A percentile compares a stretch with the other conserved stretches of the same genome.
phyloP scores from a whole-genome alignment of 805 yeast genomes.

The Starmera quercuum region DNA sequence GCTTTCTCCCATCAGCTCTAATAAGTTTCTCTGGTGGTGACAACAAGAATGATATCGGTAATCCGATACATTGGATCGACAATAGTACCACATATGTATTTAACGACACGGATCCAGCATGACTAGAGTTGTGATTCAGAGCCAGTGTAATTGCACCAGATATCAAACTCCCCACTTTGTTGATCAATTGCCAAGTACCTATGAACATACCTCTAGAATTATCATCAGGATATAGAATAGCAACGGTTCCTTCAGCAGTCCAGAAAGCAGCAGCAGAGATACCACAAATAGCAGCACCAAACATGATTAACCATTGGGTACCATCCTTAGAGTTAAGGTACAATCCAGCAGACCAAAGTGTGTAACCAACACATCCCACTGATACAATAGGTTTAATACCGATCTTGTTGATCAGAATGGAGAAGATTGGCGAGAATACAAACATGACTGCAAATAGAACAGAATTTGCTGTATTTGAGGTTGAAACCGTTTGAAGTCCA shows the following conservation, averaged over 20 bases:
- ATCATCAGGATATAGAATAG: conserved; percentile 18
- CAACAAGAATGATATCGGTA: conserved; percentile 13
- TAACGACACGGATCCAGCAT: conserved; percentile 15
- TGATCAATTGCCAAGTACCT: conserved; percentile 19
- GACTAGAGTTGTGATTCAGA: conserved; percentile 8
- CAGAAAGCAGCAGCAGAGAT: conserved; percentile 20
- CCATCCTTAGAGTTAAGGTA: conserved; percentile 21
- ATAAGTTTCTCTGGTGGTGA: conserved; percentile 20
- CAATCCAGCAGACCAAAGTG: conserved; percentile 19
- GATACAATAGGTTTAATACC: conserved; percentile 13
- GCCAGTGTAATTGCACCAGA: conserved; percentile 17
- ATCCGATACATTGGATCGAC: conserved; percentile 20
- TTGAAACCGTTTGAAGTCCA: conserved; percentile 11
- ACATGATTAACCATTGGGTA: conserved; percentile 16
- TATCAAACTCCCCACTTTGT: conserved; percentile 19
- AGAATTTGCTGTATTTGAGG: conserved; percentile 13
- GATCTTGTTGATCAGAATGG: conserved; percentile 15
- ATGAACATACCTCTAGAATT: conserved; percentile 18
- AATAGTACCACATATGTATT: conserved; percentile 18
- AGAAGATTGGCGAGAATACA: conserved; percentile 12
- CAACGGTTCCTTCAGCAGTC: conserved; percentile 22
- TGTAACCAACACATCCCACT: conserved; percentile 19
- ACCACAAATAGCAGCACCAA: conserved; percentile 19
- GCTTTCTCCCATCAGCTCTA: conserved; percentile 20
- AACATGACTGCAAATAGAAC: conserved; percentile 17